Percentiles rank a stretch among this genome's conserved stretches.
Conservation (phyloP, 768 basidiomycete genomes). For the Hericium rajendrae region DNA sequence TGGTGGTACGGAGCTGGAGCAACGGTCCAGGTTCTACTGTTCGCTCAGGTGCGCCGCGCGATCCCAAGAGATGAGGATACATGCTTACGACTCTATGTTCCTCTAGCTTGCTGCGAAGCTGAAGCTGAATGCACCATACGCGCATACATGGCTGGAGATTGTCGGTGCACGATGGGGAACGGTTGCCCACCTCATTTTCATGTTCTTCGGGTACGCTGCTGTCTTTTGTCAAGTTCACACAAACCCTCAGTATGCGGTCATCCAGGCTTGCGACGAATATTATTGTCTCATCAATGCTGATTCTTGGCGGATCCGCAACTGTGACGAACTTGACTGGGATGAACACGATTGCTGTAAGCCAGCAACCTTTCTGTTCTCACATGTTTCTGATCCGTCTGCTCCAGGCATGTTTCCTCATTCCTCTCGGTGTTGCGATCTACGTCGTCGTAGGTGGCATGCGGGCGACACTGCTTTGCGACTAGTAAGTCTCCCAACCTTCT, state of each 20-base stretch:
- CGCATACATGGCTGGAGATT: slow-evolving; percentile 86
- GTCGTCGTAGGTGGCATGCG: slow-evolving; percentile 84
- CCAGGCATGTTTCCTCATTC: slow-evolving; percentile 83
- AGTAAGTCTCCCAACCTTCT: slow-evolving; percentile 37
- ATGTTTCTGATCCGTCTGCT: background rate
- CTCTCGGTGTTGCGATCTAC: slow-evolving; percentile 80
- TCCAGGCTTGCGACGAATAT: slow-evolving; percentile 76
- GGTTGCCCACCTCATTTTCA: slow-evolving; percentile 71
- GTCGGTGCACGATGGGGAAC: slow-evolving; percentile 74
- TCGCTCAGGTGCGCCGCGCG: slow-evolving; percentile 50
- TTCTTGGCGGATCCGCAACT: slow-evolving; percentile 77
- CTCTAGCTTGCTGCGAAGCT: slow-evolving; percentile 77
- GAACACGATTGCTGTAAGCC: slow-evolving; percentile 65
- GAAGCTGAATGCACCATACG: slow-evolving; percentile 83
- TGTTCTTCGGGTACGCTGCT: slow-evolving; percentile 66
- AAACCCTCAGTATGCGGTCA: background rate
- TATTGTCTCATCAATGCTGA: slow-evolving; percentile 82
- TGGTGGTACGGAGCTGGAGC: slow-evolving; percentile 94
- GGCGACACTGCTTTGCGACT: slow-evolving; percentile 78
- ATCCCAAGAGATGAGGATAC: background rate
- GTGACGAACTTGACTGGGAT: slow-evolving; percentile 85
- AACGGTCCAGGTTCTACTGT: slow-evolving; percentile 81
- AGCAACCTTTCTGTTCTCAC: too few relatives aligned
- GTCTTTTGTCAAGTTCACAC: background rate
- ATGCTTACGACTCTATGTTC: background rate